A percentile compares a stretch with the other conserved stretches of the same genome.
Conservation (phyloP, 139 green algal species). For the Chlorella sorokiniana region DNA sequence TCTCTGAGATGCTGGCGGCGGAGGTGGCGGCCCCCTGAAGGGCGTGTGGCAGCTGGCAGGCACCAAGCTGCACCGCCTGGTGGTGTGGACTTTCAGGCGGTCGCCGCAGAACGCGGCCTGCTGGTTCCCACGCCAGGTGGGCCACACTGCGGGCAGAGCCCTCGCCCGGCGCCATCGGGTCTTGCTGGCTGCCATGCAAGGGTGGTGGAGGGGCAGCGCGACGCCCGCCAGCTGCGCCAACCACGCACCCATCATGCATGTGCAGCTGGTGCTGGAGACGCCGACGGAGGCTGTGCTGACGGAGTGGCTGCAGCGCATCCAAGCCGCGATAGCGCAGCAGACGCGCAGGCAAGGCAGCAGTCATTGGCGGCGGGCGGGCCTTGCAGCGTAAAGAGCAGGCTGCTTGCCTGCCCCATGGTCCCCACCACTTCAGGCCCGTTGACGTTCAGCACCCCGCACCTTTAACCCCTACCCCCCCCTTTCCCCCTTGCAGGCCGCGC, state of each 20-base stretch:
- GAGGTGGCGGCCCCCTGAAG: neutral
- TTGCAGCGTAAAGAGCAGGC: too few relatives aligned
- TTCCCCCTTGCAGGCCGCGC: neutral
- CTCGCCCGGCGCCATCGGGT: neutral
- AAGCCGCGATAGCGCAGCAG: neutral
- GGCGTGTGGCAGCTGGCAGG: constrained; percentile 22
- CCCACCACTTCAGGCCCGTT: too few relatives aligned
- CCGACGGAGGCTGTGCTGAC: neutral
- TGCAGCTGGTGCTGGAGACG: constrained; percentile 23
- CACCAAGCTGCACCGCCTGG: constrained; percentile 14
- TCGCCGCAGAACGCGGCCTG: neutral
- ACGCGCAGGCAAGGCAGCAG: neutral
- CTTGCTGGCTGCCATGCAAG: neutral
- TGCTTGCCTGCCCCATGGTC: too few relatives aligned
- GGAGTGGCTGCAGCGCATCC: constrained; percentile 7
- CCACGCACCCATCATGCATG: too few relatives aligned
- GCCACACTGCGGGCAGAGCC: neutral
- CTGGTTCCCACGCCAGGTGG: constrained; percentile 26
- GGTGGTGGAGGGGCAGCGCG: too few relatives aligned
- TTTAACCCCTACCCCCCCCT: too few relatives aligned
- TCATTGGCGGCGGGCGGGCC: too few relatives aligned
- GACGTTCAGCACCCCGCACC: too few relatives aligned
- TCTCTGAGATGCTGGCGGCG: constrained; percentile 4
- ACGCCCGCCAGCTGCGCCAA: too few relatives aligned
- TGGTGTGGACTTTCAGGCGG: constrained; percentile 27